These are phyloP conservation scores for Fusarium begoniae DNA, from an alignment of 2,329 filamentous ascomycete genomes.

Conservation along the genomic window DNA sequence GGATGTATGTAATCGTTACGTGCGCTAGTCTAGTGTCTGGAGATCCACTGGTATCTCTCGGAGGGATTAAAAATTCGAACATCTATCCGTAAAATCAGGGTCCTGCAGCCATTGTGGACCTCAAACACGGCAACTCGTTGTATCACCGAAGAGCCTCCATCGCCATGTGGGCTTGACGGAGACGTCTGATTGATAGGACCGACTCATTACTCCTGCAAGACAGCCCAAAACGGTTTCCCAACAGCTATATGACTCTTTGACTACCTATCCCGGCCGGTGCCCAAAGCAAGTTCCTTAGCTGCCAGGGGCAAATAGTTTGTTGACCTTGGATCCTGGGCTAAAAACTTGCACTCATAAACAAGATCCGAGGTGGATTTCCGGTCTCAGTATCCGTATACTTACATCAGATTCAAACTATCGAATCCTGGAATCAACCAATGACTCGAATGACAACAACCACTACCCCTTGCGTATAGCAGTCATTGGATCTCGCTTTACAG, in stretches of 20 bases:
- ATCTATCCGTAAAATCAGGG: conserved; percentile 29
- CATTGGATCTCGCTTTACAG: conserved; percentile 11
- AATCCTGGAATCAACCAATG: conserved; percentile 25
- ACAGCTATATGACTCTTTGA: conserved; percentile 34
- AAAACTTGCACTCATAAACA: conserved; percentile 18
- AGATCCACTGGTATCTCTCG: conserved; percentile 27
- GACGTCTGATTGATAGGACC: conserved; percentile 33
- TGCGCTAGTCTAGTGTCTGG: conserved; percentile 33
- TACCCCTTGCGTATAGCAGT: conserved; percentile 8
- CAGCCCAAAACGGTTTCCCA: conserved; percentile 16
- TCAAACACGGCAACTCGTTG: conserved; percentile 21
- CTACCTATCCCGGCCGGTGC: conserved; percentile 23
- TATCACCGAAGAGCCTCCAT: conserved; percentile 43
- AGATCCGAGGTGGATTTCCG: conserved; percentile 24
- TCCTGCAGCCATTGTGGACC: conserved; percentile 34
- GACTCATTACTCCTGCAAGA: conserved; percentile 23
- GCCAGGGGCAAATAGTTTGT: conserved; percentile 4
- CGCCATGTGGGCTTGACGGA: conserved; percentile 38
- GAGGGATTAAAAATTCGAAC: conserved; percentile 3
- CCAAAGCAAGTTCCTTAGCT: conserved; percentile 20
- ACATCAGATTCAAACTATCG: conserved; percentile 15
- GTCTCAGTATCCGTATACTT: conserved; percentile 6
- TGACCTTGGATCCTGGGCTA: conserved; percentile 1
- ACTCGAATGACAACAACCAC: conserved; percentile 27
- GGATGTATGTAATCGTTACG: conserved; percentile 38